Evolutionary conservation across 2,329 filamentous ascomycete genomes (phyloP).

Genomic region (Cadophora luteo-olivacea): DNA sequence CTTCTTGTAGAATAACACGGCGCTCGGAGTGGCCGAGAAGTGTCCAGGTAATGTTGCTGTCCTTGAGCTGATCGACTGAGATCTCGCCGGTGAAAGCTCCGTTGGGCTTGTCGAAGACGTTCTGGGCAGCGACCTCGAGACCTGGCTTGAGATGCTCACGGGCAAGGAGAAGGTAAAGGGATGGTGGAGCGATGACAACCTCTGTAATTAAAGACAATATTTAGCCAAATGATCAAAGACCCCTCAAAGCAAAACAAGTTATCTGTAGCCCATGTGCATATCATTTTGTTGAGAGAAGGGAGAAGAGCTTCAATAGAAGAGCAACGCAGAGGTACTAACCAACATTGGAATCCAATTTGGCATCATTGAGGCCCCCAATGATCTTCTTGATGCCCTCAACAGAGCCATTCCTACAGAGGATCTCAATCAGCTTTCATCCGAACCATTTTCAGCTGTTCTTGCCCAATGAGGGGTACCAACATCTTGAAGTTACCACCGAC

Average conservation of each 20-base stretch:
- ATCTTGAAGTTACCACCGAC: constrained; percentile 99
- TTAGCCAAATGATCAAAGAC: constrained; percentile 17
- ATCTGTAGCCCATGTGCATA: constrained; percentile 1
- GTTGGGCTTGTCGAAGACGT: constrained; percentile 96
- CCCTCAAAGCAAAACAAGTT: background rate
- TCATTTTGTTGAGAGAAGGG: constrained; percentile 21
- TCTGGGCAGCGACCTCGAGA: constrained; percentile 91
- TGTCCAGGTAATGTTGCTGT: constrained; percentile 86
- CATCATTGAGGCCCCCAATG: constrained; percentile 85
- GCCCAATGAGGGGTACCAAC: constrained; percentile 57
- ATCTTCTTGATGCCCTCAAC: constrained; percentile 89
- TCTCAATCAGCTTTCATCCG: constrained; percentile 28
- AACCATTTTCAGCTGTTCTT: constrained; percentile 16
- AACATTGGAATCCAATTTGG: constrained; percentile 76
- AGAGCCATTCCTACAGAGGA: constrained; percentile 81
- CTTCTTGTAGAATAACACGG: constrained; percentile 86
- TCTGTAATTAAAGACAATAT: constrained; percentile 57
- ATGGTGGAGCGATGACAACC: constrained; percentile 91
- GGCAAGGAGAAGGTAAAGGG: constrained; percentile 88
- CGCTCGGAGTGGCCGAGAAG: constrained; percentile 96
- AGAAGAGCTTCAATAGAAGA: constrained; percentile 10
- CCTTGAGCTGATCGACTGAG: constrained; percentile 88
- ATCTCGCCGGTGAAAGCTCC: constrained; percentile 98
- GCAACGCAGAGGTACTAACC: constrained; percentile 57
- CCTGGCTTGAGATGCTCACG: constrained; percentile 77